Conservation (phyloP, 257 asterid genomes). For the Solanum stenotomum region DNA sequence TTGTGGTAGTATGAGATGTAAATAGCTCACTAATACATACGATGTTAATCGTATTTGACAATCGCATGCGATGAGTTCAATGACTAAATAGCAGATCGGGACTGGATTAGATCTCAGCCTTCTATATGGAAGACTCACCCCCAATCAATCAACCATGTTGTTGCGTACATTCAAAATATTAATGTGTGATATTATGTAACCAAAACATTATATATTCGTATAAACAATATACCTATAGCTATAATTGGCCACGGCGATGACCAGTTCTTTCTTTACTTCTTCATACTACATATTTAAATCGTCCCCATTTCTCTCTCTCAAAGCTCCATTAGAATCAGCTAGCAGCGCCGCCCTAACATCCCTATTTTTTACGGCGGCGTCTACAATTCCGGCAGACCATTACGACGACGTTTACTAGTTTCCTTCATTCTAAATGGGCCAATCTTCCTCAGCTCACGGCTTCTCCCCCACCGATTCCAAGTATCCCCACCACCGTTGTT, state of each 20-base stretch:
- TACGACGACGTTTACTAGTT: neutral
- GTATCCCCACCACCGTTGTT: neutral
- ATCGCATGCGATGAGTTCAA: too few species aligned
- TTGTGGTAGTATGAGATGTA: neutral
- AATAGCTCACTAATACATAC: too few species aligned
- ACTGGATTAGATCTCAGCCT: too few species aligned
- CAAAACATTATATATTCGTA: neutral
- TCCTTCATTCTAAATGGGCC: slow-evolving; percentile 11
- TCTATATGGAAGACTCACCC: too few species aligned
- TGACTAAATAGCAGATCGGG: too few species aligned
- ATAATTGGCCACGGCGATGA: neutral
- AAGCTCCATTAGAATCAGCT: neutral
- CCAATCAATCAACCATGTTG: too few species aligned
- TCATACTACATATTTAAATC: neutral
- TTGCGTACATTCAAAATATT: too few species aligned
- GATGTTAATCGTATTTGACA: too few species aligned
- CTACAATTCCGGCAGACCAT: neutral
- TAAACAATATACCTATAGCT: neutral
- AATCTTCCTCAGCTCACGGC: slow-evolving; percentile 16
- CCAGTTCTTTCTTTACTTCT: neutral
- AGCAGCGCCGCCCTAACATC: neutral
- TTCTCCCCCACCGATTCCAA: neutral
- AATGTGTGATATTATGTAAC: neutral
- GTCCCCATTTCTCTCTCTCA: neutral
- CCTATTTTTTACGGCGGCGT: neutral